These are phyloP conservation scores for Parasarocladium wereldwijsianum DNA, from an alignment of 2,329 filamentous ascomycete species.

Conservation along the genomic window DNA sequence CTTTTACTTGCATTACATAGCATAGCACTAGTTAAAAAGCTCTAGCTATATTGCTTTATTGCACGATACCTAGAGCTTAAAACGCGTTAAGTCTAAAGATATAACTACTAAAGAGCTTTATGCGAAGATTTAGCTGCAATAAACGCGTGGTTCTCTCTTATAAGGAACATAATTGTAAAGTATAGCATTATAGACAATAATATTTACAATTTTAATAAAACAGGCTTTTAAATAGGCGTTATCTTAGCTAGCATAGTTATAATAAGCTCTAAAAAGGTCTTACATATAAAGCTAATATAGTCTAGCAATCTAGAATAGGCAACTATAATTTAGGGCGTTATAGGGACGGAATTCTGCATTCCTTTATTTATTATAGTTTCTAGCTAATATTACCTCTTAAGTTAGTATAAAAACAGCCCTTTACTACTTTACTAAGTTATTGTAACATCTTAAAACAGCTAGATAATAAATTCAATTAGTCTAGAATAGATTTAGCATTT, in stretches of 20 bases:
- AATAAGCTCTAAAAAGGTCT: background rate
- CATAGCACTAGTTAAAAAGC: background rate
- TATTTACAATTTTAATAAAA: conserved; percentile 1
- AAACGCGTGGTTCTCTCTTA: conserved; percentile 4
- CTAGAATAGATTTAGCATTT: conserved; percentile 21
- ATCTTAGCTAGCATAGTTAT: background rate
- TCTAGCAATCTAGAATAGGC: background rate
- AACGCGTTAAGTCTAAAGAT: background rate
- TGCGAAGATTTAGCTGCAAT: conserved; percentile 4
- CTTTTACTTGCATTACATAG: background rate
- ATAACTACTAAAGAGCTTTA: conserved; percentile 1
- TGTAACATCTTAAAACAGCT: conserved; percentile 16
- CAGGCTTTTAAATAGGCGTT: conserved; percentile 1
- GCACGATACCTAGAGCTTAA: background rate
- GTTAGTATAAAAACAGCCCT: conserved; percentile 9
- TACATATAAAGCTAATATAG: background rate
- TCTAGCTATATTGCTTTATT: background rate
- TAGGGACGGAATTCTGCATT: background rate
- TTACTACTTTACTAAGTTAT: conserved; percentile 14
- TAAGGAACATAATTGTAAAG: conserved; percentile 1
- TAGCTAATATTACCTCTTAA: conserved; percentile 6
- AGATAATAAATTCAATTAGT: conserved; percentile 17
- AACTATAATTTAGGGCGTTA: background rate
- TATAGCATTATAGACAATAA: background rate
- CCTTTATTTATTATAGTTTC: too few relatives aligned